These are phyloP conservation scores for Talinum fruticosum DNA, from an alignment of 148 eudicot genomes.

Conservation along the genomic window DNA sequence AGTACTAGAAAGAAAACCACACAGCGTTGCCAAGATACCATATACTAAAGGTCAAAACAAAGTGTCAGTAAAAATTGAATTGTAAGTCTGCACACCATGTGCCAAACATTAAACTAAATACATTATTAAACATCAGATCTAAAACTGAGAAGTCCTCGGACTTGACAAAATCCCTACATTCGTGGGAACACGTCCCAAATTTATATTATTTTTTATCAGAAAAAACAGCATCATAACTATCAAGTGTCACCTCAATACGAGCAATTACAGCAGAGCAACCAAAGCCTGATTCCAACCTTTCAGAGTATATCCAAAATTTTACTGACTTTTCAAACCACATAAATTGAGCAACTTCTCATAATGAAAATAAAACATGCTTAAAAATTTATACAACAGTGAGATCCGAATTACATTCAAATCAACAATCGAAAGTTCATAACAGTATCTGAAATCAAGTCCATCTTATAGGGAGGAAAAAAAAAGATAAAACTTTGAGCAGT, in stretches of 20 bases:
- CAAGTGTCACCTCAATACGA: not conserved
- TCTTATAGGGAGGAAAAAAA: not conserved
- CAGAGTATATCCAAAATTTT: not conserved
- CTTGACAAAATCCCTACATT: conserved; percentile 25
- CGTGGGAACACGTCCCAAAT: conserved; percentile 21
- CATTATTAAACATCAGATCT: conserved; percentile 22
- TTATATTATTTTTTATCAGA: conserved; percentile 1
- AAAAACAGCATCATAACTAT: conserved; percentile 11
- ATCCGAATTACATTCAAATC: not conserved
- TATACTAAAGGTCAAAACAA: conserved; percentile 13
- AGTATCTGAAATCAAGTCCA: not conserved
- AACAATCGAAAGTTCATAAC: not conserved
- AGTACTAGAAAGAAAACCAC: conserved; percentile 7
- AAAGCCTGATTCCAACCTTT: conserved; percentile 1
- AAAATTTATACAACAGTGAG: not conserved
- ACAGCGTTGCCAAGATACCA: conserved; percentile 13
- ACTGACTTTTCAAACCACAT: not conserved
- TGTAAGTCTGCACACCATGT: conserved; percentile 30
- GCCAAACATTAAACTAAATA: conserved; percentile 18
- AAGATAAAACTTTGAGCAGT: not conserved
- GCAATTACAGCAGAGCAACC: conserved; percentile 15
- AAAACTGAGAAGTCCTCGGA: conserved; percentile 19
- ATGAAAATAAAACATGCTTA: too few relatives aligned
- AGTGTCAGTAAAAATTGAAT: conserved; percentile 22
- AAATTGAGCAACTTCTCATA: not conserved